Percentiles rank a stretch among this genome's conserved stretches.
phyloP scores from a whole-genome alignment of 2,329 filamentous ascomycete species.

The Ophiostoma montium region DNA sequence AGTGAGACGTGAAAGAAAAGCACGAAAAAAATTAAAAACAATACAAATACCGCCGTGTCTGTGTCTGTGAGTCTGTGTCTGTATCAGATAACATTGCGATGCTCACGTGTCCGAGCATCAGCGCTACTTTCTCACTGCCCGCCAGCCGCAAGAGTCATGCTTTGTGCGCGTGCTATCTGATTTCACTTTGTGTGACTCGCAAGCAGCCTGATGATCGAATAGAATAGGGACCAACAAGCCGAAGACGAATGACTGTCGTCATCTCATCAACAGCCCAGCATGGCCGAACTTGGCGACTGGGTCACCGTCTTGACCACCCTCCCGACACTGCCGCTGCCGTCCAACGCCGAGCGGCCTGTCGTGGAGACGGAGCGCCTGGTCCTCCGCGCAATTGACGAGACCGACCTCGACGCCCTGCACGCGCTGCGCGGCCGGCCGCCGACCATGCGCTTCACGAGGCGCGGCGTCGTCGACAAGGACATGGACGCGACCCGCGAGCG shows the following conservation, averaged over 20 bases:
- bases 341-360: conserved; percentile 22
- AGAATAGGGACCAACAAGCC: too few relatives aligned
- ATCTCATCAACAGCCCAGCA: background rate
- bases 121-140: too few relatives aligned
- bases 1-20: background rate
- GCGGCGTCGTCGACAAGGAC: conserved; percentile 28
- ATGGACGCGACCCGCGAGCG: conserved; percentile 27
- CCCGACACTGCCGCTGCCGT: conserved; percentile 28
- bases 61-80: background rate
- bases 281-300: conserved; percentile 29
- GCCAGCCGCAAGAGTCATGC: too few relatives aligned
- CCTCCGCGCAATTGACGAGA: conserved; percentile 33
- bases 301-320: conserved; percentile 34
- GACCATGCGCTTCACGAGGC: conserved; percentile 45
- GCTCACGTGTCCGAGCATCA: background rate
- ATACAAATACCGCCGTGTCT: background rate
- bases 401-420: conserved; percentile 37
- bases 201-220: too few relatives aligned
- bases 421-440: conserved; percentile 41
- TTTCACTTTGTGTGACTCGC: too few relatives aligned
- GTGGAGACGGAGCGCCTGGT: conserved; percentile 40
- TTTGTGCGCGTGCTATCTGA: too few relatives aligned
- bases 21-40: background rate
- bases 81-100: background rate
- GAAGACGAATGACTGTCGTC: too few relatives aligned